Evolutionary conservation across 2,329 filamentous ascomycete species (phyloP), one percentile per base, ranked within the genome.

Genomic region (Phaeosphaeriaceae sp.): DNA sequence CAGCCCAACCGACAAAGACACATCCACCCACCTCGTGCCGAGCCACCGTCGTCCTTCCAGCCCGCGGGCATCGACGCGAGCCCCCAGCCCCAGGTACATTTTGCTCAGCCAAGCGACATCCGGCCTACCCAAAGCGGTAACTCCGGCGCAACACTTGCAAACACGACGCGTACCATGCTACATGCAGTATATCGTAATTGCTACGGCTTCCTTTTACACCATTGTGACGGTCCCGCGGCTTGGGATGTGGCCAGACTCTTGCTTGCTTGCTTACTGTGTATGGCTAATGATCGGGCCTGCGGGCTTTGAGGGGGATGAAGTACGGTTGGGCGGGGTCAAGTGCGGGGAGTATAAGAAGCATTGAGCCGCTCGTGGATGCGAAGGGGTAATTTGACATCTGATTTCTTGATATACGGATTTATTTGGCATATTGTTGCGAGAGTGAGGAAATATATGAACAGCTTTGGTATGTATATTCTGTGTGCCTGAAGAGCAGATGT

Each of bases 101-200:
- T 44, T 45, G 11, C 47, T 13, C 19, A 22, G 5, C n/a, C 48
- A 49, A 49, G 25, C 48, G 36, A 21, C 27, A 1, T n/a, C 11
- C 48, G 48, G 48, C 48, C 20, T 51, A 25, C 48, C 48, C 33
- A 27, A 51, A 25, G 11, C 25, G 48, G 48, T n/a, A 51, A 51
- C 13, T 42, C 48, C 48, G 48, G 48, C 48, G 48, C 48, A 51
- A 51, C 22, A 17, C 13, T 3, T 2, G 33, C 33, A 42, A 7
- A 42, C 17, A 19, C 10, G 10, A 22, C 15, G 15, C 21, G 31
- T 47, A 53, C 51, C 42, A 53, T 47, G 27, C 67, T 65, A 7
- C 48, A 65, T 61, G 47, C 50, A 67, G 69, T 68, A 68, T 69
- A 51, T 58, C 60, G 49, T 58, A 22, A 27, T 36, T 46, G n/a